Percentiles rank a stretch among this genome's conserved stretches.
Conservation (phyloP, 495 filamentous ascomycete species). For the Monascus purpureus region DNA sequence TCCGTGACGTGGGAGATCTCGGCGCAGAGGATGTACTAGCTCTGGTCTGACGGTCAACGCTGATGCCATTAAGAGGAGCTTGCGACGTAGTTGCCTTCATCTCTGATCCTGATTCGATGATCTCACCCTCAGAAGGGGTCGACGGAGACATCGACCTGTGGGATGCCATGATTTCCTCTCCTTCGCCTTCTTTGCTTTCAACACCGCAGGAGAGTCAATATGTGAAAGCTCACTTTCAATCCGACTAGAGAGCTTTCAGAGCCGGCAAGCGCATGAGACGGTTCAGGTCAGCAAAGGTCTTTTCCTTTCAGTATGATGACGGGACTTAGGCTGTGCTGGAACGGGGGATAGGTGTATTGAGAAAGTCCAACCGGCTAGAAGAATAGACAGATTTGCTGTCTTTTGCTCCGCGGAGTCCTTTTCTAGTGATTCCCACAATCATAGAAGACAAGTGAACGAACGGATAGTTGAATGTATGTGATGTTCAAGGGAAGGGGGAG, state of each 20-base stretch:
- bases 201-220: neutral
- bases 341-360: constrained; percentile 11
- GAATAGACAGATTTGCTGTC: neutral
- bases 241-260: constrained; percentile 19
- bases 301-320: neutral
- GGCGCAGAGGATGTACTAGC: constrained; percentile 32
- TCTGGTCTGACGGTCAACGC: constrained; percentile 63
- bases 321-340: constrained; percentile 7
- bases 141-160: constrained; percentile 32
- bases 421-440: neutral
- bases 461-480: neutral
- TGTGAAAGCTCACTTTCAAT: constrained; percentile 2
- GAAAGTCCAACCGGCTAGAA: constrained; percentile 34
- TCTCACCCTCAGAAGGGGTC: constrained; percentile 67
- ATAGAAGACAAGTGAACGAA: neutral
- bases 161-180: constrained; percentile 19
- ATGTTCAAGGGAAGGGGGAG: neutral
- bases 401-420: neutral
- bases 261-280: constrained; percentile 4
- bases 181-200: constrained; percentile 1
- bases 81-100: constrained; percentile 63
- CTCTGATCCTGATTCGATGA: constrained; percentile 60
- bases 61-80: constrained; percentile 58
- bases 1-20: constrained; percentile 33
- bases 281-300: constrained; percentile 11